phyloP scores from a whole-genome alignment of 768 basidiomycete species.

The Lentinula boryana region DNA sequence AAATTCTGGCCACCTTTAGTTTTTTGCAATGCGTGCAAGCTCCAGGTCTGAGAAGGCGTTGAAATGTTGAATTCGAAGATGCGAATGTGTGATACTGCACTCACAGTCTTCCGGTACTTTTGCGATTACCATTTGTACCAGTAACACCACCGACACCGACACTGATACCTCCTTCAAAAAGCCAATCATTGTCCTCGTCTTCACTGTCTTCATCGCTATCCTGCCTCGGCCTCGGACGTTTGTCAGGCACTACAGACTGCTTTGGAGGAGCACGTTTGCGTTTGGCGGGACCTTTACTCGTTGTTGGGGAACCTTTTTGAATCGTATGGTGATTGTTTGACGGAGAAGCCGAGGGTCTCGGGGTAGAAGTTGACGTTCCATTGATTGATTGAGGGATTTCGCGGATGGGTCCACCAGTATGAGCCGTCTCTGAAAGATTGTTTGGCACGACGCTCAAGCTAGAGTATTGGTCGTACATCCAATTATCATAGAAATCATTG shows the following conservation, averaged over 20 bases:
- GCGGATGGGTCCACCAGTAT: background rate
- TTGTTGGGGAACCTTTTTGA: background rate
- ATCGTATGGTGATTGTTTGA: background rate
- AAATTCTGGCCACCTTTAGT: constrained; percentile 53
- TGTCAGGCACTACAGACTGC: background rate
- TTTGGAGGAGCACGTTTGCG: constrained; percentile 1
- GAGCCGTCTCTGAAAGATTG: background rate
- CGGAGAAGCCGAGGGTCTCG: constrained; percentile 1
- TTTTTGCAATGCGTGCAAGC: constrained; percentile 86
- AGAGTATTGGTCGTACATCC: background rate
- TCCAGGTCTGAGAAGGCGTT: constrained; percentile 46
- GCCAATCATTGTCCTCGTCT: constrained; percentile 28
- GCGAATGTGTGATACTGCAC: constrained; percentile 8
- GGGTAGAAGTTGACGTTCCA: background rate
- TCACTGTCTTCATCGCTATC: constrained; percentile 24
- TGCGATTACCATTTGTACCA: constrained; percentile 24
- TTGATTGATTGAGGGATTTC: background rate
- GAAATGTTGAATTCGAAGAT: constrained; percentile 7
- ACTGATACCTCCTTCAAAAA: constrained; percentile 30
- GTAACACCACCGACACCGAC: constrained; percentile 43
- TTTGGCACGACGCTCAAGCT: background rate
- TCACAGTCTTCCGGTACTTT: constrained; percentile 28
- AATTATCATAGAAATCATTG: background rate
- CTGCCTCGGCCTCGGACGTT: background rate
- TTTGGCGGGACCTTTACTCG: constrained; percentile 6